These are phyloP conservation scores for Magnaporthales sp. DNA, from an alignment of 2,329 filamentous ascomycete species.

Conservation along the genomic window DNA sequence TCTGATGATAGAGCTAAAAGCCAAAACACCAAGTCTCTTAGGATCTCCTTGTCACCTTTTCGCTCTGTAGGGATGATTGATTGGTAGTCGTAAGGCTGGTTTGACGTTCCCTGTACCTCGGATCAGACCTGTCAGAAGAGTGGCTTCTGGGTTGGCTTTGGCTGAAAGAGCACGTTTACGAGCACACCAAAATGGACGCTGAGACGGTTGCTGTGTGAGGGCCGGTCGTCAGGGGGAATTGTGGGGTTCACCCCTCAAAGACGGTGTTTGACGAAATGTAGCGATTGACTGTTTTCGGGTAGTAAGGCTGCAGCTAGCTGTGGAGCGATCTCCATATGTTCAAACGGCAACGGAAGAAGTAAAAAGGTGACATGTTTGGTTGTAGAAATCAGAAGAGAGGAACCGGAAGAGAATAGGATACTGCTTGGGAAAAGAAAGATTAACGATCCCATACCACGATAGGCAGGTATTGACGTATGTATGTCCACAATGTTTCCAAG, in stretches of 20 bases:
- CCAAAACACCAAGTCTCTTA: neutral
- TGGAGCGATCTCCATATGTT: neutral
- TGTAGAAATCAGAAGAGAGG: neutral
- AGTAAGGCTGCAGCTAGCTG: neutral
- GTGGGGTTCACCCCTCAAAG: slow-evolving; percentile 1
- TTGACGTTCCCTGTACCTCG: neutral
- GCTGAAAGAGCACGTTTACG: neutral
- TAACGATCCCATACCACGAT: neutral
- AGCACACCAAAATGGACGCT: neutral
- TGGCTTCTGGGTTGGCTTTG: neutral
- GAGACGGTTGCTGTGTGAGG: slow-evolving; percentile 6
- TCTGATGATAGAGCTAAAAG: neutral
- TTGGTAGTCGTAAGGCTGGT: neutral
- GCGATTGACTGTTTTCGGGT: neutral
- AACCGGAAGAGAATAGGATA: neutral
- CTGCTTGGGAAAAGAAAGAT: neutral
- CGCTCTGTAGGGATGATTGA: neutral
- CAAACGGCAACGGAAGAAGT: neutral
- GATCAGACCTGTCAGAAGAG: neutral
- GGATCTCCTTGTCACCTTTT: neutral
- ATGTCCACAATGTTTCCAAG: slow-evolving; percentile 12
- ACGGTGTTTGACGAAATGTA: neutral
- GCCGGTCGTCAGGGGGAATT: slow-evolving; percentile 1
- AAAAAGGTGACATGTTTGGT: neutral
- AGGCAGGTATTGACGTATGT: slow-evolving; percentile 1